Conservation (phyloP, 1,284 basidiomycete genomes). For the Heimioporus punctisporus region DNA sequence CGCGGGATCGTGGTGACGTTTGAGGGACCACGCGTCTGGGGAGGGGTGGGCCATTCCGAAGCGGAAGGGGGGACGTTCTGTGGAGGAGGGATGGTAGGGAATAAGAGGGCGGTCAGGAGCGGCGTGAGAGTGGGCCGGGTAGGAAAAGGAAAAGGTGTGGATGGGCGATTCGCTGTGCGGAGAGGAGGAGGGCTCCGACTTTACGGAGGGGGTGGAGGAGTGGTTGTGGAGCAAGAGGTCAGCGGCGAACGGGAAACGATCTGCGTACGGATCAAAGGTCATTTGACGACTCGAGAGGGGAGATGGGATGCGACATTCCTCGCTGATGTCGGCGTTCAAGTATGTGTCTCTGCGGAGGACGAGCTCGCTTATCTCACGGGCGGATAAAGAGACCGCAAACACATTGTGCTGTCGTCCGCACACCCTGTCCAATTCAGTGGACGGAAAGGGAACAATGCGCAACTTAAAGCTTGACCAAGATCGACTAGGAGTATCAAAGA, state of each 20-base stretch:
- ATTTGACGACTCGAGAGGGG: constrained; percentile 6
- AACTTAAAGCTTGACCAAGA: too few species aligned
- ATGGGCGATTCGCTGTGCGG: constrained; percentile 22
- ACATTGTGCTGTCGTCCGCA: too few species aligned
- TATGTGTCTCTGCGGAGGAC: too few species aligned
- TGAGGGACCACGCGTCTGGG: constrained; percentile 26
- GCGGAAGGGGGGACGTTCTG: constrained; percentile 15
- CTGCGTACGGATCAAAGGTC: constrained; percentile 24
- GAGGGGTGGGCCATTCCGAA: constrained; percentile 28
- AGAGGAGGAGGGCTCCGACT: constrained; percentile 30
- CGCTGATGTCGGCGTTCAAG: too few species aligned
- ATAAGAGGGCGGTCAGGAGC: not conserved
- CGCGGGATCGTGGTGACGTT: constrained; percentile 10
- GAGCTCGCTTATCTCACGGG: too few species aligned
- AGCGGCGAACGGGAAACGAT: constrained; percentile 7
- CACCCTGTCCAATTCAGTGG: too few species aligned
- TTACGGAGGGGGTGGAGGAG: constrained; percentile 21
- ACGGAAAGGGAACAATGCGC: too few species aligned
- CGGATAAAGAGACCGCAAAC: too few species aligned
- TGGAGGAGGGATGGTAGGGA: too few species aligned
- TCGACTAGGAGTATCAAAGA: too few species aligned
- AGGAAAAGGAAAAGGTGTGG: constrained; percentile 24
- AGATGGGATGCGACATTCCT: not conserved
- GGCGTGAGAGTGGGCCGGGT: not conserved
- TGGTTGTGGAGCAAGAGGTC: not conserved